Percentiles rank a stretch among this genome's conserved stretches.
These are phyloP conservation scores for Vitis rupestris DNA, from an alignment of 164 flowering plant genomes.

Conservation along the genomic window DNA sequence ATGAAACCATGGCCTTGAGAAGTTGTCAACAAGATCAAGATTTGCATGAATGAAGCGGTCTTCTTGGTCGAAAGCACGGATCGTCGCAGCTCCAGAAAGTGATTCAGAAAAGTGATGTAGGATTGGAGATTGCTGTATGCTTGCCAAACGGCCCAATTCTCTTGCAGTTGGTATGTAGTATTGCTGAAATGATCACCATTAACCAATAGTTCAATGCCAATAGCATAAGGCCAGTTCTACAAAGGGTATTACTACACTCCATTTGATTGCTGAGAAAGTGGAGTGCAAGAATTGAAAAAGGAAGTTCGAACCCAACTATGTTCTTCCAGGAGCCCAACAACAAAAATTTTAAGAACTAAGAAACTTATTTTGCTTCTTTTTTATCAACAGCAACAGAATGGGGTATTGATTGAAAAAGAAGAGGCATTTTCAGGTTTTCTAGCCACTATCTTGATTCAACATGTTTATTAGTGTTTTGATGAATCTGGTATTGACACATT, in stretches of 20 bases:
- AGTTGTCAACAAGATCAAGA: conserved; percentile 56
- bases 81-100: conserved; percentile 82
- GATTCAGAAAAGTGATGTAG: conserved; percentile 97
- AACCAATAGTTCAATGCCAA: background rate
- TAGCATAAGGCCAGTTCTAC: background rate
- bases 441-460: no score
- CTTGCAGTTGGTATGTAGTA: conserved; percentile 91
- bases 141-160: conserved; percentile 83
- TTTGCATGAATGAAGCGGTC: conserved; percentile 56
- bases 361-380: no score
- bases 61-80: conserved; percentile 81
- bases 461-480: no score
- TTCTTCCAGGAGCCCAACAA: no score
- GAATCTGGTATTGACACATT: no score
- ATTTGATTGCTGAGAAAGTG: no score
- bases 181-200: conserved; percentile 40
- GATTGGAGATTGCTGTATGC: conserved; percentile 80
- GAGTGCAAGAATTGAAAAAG: no score
- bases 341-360: no score
- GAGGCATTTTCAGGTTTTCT: no score
- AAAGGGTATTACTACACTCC: background rate
- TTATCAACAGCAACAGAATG: no score
- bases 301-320: no score
- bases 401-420: no score
- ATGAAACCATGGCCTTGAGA: conserved; percentile 94